Evolutionary conservation across 345 rosid species (phyloP), one percentile per base, ranked within the genome.

Genomic region (Citropsis articulata): DNA sequence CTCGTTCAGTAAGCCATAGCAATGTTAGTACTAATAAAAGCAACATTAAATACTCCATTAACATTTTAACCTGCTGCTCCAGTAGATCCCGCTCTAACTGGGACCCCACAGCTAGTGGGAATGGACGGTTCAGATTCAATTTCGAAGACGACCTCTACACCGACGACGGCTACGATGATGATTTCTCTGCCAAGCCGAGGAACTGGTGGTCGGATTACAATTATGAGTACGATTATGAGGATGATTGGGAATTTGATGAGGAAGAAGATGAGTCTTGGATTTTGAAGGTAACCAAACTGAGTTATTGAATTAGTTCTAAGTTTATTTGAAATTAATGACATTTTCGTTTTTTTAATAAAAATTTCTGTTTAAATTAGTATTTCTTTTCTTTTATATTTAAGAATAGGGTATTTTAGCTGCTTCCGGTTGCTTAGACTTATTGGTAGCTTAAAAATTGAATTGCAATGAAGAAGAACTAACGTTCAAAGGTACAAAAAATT

Each of bases 221-320:
- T 5, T 48, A 18, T 7, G 21, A 10, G 1, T 5, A 68, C 9
- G 45, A 33, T 35, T 36, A 35, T 35, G 76, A 59, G 13, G n/a
- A 80, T 65, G 85, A 75, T 28, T 78, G 73, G 83, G 82, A 30
- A 9, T 28, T 21, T 16, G 92, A 81, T 0, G 89, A 82, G 60
- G 90, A 84, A 16, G 86, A 82, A 45, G 50, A 45, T 28, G 89
- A 89, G 80, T 83, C 86, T 81, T 88, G 86, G 88, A 66, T 88
- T 59, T 86, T 91, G 57, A 89, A 91, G 98, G 98, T 94, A 82
- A 40, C 38, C 16, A 1, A n/a, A 56, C 19, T 36, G 18, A 24
- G 9, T 25, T 60, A 27, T 24, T 19, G 2, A 9, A 24, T 5
- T 63, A 25, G 0, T 63, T 28, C 7, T 4, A 13, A 24, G 14